Evolutionary conservation across 2,329 filamentous ascomycete species (phyloP).

Genomic region (Exophiala aquamarina): DNA sequence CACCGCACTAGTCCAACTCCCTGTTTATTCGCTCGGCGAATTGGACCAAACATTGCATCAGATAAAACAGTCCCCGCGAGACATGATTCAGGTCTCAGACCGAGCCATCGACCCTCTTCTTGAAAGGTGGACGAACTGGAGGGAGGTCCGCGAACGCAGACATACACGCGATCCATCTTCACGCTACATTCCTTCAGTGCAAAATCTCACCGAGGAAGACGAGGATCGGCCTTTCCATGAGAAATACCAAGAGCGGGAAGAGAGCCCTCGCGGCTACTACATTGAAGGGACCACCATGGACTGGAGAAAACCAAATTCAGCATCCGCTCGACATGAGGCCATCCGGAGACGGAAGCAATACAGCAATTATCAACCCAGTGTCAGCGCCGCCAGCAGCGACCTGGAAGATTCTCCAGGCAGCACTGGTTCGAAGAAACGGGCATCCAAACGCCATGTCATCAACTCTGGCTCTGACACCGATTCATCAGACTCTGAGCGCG

Average conservation of each 20-base stretch:
- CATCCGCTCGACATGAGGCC: constrained; percentile 36
- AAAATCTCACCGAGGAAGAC: constrained; percentile 26
- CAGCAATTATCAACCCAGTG: constrained; percentile 34
- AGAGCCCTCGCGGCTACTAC: constrained; percentile 32
- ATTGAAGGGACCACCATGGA: constrained; percentile 37
- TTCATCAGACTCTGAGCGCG: constrained; percentile 24
- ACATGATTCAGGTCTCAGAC: constrained; percentile 40
- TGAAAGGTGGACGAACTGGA: constrained; percentile 30
- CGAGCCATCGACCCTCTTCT: constrained; percentile 36
- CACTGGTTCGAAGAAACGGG: constrained; percentile 18
- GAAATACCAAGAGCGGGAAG: constrained; percentile 28
- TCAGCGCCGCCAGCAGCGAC: constrained; percentile 37
- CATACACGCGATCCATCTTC: constrained; percentile 15
- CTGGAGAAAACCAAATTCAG: constrained; percentile 39
- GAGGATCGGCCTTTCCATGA: constrained; percentile 28
- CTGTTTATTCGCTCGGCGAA: constrained; percentile 34
- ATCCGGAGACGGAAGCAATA: constrained; percentile 34
- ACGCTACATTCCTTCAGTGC: constrained; percentile 24
- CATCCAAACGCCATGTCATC: constrained; percentile 23
- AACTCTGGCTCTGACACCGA: constrained; percentile 26
- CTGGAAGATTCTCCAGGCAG: constrained; percentile 29
- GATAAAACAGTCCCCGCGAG: constrained; percentile 37
- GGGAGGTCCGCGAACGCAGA: constrained; percentile 23
- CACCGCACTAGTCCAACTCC: constrained; percentile 29
- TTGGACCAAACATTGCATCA: constrained; percentile 34